phyloP scores from a whole-genome alignment of 345 rosid species.

The Sonneratia alba region DNA sequence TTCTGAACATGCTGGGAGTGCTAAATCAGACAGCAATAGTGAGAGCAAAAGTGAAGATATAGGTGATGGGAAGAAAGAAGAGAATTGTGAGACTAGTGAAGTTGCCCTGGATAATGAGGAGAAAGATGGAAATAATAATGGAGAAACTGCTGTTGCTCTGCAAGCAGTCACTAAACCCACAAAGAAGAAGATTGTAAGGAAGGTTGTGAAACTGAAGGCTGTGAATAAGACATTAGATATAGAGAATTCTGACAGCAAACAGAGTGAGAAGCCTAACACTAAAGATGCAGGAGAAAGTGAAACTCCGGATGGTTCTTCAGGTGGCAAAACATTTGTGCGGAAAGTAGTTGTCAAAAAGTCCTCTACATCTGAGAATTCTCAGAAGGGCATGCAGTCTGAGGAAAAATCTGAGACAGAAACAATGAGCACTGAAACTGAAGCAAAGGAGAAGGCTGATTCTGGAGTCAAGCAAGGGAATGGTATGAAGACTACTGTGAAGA shows the following conservation, averaged over 20 bases:
- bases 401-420: constrained; percentile 30
- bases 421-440: constrained; percentile 30
- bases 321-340: constrained; percentile 37
- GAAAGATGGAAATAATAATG: constrained; percentile 18
- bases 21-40: constrained; percentile 35
- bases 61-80: constrained; percentile 22
- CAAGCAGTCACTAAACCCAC: constrained; percentile 32
- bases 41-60: constrained; percentile 24
- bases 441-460: constrained; percentile 36
- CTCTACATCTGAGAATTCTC: constrained; percentile 20
- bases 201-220: constrained; percentile 60
- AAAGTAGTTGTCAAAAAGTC: constrained; percentile 47
- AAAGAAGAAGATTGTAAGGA: constrained; percentile 69
- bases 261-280: constrained; percentile 30
- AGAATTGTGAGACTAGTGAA: constrained; percentile 19
- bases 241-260: constrained; percentile 27
- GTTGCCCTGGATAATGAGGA: constrained; percentile 29
- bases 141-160: constrained; percentile 30
- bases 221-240: constrained; percentile 33
- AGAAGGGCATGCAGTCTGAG: constrained; percentile 29
- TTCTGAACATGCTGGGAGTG: constrained; percentile 18
- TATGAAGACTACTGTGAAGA: constrained; percentile 52
- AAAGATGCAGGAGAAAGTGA: constrained; percentile 37
- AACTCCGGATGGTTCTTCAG: constrained; percentile 25
- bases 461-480: constrained; percentile 29